A percentile compares a stretch with the other conserved stretches of the same genome.
phyloP scores from a whole-genome alignment of 371 early-diverging fungal species.

The Mucor indicus region DNA sequence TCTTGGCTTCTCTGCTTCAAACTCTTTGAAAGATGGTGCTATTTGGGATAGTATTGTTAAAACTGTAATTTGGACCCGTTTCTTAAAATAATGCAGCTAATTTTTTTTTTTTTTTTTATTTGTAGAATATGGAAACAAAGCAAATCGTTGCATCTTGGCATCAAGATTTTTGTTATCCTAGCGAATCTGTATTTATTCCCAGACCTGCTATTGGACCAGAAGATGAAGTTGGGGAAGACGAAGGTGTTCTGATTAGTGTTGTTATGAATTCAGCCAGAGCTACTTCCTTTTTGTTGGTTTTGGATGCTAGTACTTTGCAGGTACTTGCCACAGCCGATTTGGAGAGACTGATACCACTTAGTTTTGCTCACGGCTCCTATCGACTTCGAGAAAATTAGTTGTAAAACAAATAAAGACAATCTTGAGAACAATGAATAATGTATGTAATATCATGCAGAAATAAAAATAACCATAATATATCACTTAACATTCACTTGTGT shows the following conservation, averaged over 20 bases:
- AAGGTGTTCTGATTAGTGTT: constrained; percentile 69
- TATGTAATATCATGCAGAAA: too few species aligned
- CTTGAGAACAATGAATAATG: too few species aligned
- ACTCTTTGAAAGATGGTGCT: constrained; percentile 39
- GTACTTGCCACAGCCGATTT: constrained; percentile 65
- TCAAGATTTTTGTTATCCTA: constrained; percentile 65
- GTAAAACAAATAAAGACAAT: background rate
- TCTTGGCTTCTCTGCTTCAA: constrained; percentile 40
- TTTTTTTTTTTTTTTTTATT: too few species aligned
- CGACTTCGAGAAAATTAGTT: constrained; percentile 13
- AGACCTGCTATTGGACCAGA: constrained; percentile 31
- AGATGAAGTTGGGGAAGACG: constrained; percentile 66
- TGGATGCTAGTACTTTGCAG: constrained; percentile 68
- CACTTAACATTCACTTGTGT: too few species aligned
- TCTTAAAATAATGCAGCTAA: background rate
- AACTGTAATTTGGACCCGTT: constrained; percentile 29
- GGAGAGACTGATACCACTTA: constrained; percentile 58
- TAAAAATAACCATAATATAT: too few species aligned
- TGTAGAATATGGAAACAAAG: constrained; percentile 25
- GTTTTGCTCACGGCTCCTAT: constrained; percentile 55
- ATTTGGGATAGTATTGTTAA: constrained; percentile 75
- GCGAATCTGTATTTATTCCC: constrained; percentile 71
- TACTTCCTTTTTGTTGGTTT: constrained; percentile 64
- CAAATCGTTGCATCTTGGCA: constrained; percentile 43
- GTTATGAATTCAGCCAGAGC: constrained; percentile 65